A percentile compares a stretch with the other conserved stretches of the same genome.
These are phyloP conservation scores for Monosporascus sp. DNA, from an alignment of 2,329 filamentous ascomycete genomes.

Conservation along the genomic window DNA sequence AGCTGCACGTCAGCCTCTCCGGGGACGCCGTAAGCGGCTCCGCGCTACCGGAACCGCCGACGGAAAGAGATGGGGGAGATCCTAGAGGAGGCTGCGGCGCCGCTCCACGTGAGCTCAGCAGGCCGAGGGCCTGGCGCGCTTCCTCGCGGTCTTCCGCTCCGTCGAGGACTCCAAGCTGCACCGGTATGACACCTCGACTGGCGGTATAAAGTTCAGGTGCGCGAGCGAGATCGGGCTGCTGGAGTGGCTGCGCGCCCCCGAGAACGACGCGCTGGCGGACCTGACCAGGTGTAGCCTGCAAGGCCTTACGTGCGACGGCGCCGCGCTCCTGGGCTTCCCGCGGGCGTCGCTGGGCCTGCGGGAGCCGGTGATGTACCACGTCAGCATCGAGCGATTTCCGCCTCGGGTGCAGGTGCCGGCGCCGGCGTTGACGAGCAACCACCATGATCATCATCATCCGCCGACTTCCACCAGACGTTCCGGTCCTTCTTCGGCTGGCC, in stretches of 20 bases:
- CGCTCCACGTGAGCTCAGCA: background rate
- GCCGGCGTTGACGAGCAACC: too few relatives aligned
- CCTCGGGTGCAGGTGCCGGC: background rate
- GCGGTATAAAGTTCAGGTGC: background rate
- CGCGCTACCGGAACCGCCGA: background rate
- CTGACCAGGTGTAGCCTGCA: background rate
- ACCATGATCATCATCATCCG: too few relatives aligned
- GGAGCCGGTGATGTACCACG: background rate
- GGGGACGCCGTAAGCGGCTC: background rate
- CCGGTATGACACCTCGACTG: background rate
- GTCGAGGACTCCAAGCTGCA: background rate
- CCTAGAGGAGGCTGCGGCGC: background rate
- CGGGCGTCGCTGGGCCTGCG: background rate
- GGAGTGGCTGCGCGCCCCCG: background rate
- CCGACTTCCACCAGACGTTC: background rate
- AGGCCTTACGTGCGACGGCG: background rate
- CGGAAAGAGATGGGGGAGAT: background rate
- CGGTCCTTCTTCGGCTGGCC: background rate
- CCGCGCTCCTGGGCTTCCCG: background rate
- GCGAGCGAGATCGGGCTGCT: background rate
- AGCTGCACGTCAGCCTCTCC: background rate
- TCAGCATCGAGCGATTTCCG: background rate
- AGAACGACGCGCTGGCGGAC: background rate
- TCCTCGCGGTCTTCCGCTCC: background rate
- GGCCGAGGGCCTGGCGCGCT: background rate